A percentile compares a stretch with the other conserved stretches of the same genome.
Evolutionary conservation across 257 asterid species (phyloP).

Genomic region (Dorcoceras hygrometricum): DNA sequence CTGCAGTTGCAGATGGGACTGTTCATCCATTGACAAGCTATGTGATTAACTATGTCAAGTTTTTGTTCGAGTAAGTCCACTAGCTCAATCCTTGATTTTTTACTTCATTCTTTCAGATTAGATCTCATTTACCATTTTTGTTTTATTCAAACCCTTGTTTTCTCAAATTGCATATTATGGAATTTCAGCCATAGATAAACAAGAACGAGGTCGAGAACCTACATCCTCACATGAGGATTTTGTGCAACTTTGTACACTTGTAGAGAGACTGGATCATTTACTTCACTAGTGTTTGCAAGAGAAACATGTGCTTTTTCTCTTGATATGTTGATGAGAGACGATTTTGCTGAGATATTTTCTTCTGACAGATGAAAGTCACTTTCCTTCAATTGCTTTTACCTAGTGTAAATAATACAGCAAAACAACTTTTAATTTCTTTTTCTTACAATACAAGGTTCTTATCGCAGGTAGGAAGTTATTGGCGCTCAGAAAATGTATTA

Average conservation of each 20-base stretch:
- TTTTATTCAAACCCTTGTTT: not conserved
- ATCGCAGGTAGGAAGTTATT: no score
- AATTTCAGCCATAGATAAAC: not conserved
- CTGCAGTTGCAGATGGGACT: conserved; percentile 97
- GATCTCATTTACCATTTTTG: not conserved
- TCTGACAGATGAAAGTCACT: no score
- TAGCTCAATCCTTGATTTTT: conserved; percentile 15
- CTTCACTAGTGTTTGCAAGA: no score
- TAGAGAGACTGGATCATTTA: not conserved
- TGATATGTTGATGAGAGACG: no score
- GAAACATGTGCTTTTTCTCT: no score
- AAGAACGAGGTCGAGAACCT: no score
- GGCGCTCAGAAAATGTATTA: no score
- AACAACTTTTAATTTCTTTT: no score
- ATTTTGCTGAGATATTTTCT: no score
- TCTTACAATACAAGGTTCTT: no score
- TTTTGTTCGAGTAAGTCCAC: conserved; percentile 88
- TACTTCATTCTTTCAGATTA: conserved; percentile 10
- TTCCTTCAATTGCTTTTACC: no score
- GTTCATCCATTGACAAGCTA: conserved; percentile 99
- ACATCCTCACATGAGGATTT: not conserved
- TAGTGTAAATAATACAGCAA: no score
- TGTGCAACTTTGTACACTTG: not conserved
- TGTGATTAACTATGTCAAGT: conserved; percentile 96
- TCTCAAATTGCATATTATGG: not conserved